Evolutionary conservation across 139 green algal species (phyloP), one percentile per base, ranked within the genome.

Genomic region (Pseudopediastrum boryanum): DNA sequence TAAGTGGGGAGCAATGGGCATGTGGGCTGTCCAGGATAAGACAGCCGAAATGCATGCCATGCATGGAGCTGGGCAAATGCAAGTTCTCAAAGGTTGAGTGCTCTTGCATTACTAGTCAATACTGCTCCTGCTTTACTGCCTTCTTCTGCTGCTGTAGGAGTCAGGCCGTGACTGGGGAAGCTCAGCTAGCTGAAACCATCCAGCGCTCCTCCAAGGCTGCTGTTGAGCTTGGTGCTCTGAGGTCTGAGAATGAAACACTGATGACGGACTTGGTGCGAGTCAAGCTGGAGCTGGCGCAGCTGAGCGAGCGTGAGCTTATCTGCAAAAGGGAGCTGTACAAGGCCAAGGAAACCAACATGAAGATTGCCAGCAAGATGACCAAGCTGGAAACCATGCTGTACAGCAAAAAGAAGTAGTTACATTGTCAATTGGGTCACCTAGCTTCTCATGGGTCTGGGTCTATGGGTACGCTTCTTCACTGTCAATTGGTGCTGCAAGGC

Each of bases 341-440:
- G 29, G 64, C 83, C 25, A 81, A 72, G n/a, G 87, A 91, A 62
- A 84, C 84, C 29, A 91, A 91, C 85, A 71, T 89, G 67, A 86
- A 87, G 77, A 70, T 91, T 38, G 87, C 87, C 8, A 77, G 78
- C 59, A 91, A 90, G 72, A 83, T 89, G 64, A 91, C 87, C 1
- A 88, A 82, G 36, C 59, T 91, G 31, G 87, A 91, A 46, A 83
- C 85, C 33, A 77, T 86, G 52, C 67, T 83, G 25, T 87, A 85
- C 64, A 63, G 33, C 23, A 74, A 74, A 23, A 74, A 61, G 66
- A 41, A 31, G 50, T 39, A 4, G 23, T 36, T 43, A 48, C 2
- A 31, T 16, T n/a, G 48, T 58, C 19, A 58, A 58, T 16, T 58
- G n/a, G n/a, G n/a, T n/a, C n/a, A n/a, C n/a, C n/a, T n/a, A n/a